Conservation (phyloP, 176 grass and related monocot species). For the Hyparrhenia diplandra region DNA sequence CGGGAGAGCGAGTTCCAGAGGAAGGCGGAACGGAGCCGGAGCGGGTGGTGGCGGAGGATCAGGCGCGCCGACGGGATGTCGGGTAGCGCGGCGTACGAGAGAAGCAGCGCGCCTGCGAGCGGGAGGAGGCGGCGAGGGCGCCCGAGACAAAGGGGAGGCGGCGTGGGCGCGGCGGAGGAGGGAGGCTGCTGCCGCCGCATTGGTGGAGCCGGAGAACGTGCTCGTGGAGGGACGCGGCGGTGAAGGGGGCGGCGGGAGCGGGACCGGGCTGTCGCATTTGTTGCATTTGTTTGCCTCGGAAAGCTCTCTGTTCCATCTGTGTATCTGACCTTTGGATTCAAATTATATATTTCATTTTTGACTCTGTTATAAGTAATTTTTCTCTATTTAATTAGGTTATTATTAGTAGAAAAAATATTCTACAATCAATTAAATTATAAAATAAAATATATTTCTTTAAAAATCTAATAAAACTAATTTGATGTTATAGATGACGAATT, state of each 20-base stretch:
- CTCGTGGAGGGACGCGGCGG: conserved; percentile 35
- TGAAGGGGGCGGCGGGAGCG: not conserved
- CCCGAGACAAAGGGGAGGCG: conserved; percentile 38
- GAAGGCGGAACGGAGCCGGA: conserved; percentile 44
- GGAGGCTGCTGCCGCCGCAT: not conserved
- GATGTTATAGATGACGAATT: no score
- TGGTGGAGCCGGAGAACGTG: conserved; percentile 38
- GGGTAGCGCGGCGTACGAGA: conserved; percentile 47
- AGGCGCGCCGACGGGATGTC: conserved; percentile 43
- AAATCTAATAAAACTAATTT: no score
- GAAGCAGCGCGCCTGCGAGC: conserved; percentile 49
- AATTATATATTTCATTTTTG: no score
- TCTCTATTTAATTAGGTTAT: no score
- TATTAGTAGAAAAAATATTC: no score
- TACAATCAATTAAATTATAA: no score
- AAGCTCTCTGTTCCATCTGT: no score
- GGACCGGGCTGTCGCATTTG: not conserved
- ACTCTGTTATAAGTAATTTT: no score
- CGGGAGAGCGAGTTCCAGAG: conserved; percentile 83
- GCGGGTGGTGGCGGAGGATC: conserved; percentile 40
- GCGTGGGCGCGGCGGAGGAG: conserved; percentile 38
- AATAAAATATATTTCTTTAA: no score
- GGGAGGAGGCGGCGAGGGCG: conserved; percentile 40
- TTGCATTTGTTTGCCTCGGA: not conserved
- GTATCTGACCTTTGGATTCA: no score